Evolutionary conservation across 2,329 filamentous ascomycete species (phyloP).

Genomic region (Aspergillus clavatus): DNA sequence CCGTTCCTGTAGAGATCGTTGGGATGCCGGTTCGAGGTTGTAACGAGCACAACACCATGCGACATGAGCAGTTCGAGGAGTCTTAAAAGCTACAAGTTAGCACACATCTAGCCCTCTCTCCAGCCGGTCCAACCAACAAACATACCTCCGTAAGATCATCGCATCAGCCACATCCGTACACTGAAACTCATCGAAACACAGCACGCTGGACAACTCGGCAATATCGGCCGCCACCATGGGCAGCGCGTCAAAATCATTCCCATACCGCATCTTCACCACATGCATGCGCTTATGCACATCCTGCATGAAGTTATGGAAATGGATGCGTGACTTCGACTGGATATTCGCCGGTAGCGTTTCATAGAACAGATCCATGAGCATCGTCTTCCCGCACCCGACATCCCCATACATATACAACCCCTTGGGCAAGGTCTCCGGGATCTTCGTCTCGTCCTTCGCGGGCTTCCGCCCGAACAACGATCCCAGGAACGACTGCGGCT

Average conservation of each 20-base stretch:
- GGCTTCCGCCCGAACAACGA: constrained; percentile 38
- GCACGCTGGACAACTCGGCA: constrained; percentile 73
- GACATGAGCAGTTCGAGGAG: constrained; percentile 89
- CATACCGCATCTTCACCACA: constrained; percentile 81
- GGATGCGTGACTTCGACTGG: constrained; percentile 79
- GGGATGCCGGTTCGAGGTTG: constrained; percentile 94
- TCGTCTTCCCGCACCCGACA: constrained; percentile 96
- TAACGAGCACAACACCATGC: constrained; percentile 93
- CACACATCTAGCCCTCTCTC: too few relatives aligned
- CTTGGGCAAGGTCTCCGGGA: constrained; percentile 72
- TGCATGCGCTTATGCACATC: constrained; percentile 89
- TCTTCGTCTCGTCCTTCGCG: constrained; percentile 36
- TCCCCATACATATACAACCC: constrained; percentile 95
- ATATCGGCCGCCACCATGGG: constrained; percentile 95
- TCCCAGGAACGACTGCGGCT: constrained; percentile 50
- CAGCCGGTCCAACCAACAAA: constrained; percentile 4
- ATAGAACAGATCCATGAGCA: constrained; percentile 98
- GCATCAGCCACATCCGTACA: constrained; percentile 97
- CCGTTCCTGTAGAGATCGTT: constrained; percentile 97
- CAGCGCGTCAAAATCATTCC: constrained; percentile 82
- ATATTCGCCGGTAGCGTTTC: constrained; percentile 82
- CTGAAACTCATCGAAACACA: constrained; percentile 99
- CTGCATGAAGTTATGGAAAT: constrained; percentile 99
- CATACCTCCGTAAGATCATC: constrained; percentile 82
- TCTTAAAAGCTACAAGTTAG: constrained; percentile 42